A percentile compares a stretch with the other conserved stretches of the same genome.
Conservation (phyloP, 78 protist species). For the Acrasis kona region DNA sequence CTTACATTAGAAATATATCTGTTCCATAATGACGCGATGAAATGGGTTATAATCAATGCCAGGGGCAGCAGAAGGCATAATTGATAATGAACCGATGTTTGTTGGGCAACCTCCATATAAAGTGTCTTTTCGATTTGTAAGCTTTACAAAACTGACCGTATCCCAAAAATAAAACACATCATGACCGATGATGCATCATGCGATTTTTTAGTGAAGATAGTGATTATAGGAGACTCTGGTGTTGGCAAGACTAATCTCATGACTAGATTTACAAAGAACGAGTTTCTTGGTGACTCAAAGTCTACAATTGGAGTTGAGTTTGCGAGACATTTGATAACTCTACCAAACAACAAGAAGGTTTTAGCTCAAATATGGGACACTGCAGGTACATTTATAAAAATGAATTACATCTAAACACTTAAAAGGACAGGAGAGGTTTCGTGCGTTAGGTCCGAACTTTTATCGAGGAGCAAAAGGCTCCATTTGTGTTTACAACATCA, state of each 20-base stretch:
- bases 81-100: too few species aligned
- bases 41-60: too few species aligned
- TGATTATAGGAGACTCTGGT: conserved; percentile 96
- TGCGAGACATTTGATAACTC: conserved; percentile 79
- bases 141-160: too few species aligned
- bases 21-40: too few species aligned
- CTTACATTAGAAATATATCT: too few species aligned
- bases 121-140: too few species aligned
- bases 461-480: conserved; percentile 95
- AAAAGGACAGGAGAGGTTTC: conserved; percentile 96
- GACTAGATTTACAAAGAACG: conserved; percentile 80
- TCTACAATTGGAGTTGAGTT: conserved; percentile 99
- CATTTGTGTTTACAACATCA: conserved; percentile 87
- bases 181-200: conserved; percentile 14
- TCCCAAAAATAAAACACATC: conserved; percentile 8
- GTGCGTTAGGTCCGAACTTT: conserved; percentile 86
- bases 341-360: conserved; percentile 77
- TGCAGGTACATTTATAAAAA: too few species aligned
- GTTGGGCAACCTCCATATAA: too few species aligned
- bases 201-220: conserved; percentile 70
- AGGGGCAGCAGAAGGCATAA: too few species aligned
- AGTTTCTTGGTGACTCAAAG: conserved; percentile 91
- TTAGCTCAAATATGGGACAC: conserved; percentile 94
- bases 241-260: conserved; percentile 89
- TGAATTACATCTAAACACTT: too few species aligned